Conservation (phyloP, 305 asterid genomes). For the Fraxinus albicans region DNA sequence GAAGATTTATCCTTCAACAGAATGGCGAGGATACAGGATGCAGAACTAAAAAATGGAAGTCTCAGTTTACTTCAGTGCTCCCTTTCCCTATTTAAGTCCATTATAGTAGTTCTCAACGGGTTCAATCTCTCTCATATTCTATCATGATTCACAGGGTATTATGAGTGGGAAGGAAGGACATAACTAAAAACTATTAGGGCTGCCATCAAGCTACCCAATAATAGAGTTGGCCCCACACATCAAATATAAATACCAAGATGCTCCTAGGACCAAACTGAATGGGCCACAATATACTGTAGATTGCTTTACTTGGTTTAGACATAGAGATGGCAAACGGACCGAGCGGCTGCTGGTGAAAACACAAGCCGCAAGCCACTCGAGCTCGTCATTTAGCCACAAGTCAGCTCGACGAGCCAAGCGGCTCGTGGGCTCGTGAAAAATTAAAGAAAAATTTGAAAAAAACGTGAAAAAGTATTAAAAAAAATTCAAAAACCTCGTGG, state of each 20-base stretch:
- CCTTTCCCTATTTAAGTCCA: background rate
- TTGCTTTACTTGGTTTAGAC: background rate
- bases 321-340: too few relatives aligned
- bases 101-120: background rate
- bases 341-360: too few relatives aligned
- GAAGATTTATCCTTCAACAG: background rate
- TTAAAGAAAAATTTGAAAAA: too few relatives aligned
- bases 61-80: background rate
- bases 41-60: background rate
- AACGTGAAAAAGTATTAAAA: too few relatives aligned
- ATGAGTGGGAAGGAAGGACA: background rate
- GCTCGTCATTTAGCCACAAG: too few relatives aligned
- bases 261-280: background rate
- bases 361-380: too few relatives aligned
- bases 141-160: background rate
- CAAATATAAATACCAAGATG: background rate
- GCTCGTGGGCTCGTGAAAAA: too few relatives aligned
- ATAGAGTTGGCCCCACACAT: background rate
- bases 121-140: background rate
- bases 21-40: background rate
- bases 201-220: background rate
- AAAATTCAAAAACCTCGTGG: too few relatives aligned
- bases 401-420: too few relatives aligned
- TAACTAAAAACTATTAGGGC: background rate
- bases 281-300: background rate